phyloP scores from a whole-genome alignment of 202 grass and related monocot species.

The Saccharum hybrid region DNA sequence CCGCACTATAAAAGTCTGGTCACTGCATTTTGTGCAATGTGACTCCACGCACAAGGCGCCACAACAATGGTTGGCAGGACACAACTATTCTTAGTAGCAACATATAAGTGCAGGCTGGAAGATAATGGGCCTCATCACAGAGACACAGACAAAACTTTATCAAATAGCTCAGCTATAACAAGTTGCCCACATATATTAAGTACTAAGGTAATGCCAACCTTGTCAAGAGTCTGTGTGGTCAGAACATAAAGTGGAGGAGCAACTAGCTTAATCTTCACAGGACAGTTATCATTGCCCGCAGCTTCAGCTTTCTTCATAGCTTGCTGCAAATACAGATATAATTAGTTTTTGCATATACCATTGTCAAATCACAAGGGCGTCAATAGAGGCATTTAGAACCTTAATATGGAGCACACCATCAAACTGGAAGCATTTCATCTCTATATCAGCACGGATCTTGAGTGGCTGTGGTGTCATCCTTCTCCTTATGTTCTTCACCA shows the following conservation, averaged over 20 bases:
- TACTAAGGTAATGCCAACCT: constrained; percentile 51
- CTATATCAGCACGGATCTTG: constrained; percentile 92
- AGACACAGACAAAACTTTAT: not conserved
- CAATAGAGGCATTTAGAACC: constrained; percentile 38
- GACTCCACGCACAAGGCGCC: not conserved
- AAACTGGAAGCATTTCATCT: constrained; percentile 96
- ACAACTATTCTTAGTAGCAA: not conserved
- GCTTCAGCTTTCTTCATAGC: constrained; percentile 93
- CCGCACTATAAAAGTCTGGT: not conserved
- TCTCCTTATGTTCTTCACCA: constrained; percentile 93
- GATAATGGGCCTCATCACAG: not conserved
- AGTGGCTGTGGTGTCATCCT: constrained; percentile 95
- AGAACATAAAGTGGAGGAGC: constrained; percentile 92
- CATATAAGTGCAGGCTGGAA: not conserved
- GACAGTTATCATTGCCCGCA: constrained; percentile 69
- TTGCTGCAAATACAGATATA: constrained; percentile 54
- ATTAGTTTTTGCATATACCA: constrained; percentile 13
- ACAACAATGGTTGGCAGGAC: not conserved
- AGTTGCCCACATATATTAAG: not conserved
- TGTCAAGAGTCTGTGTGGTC: constrained; percentile 92
- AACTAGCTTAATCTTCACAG: constrained; percentile 92
- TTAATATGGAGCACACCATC: constrained; percentile 96
- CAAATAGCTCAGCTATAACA: not conserved
- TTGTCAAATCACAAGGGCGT: not conserved
- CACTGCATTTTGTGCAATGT: not conserved